Base-by-base conservation (phyloP, 495 filamentous ascomycete species). In the Penicillium maclennaniae region DNA sequence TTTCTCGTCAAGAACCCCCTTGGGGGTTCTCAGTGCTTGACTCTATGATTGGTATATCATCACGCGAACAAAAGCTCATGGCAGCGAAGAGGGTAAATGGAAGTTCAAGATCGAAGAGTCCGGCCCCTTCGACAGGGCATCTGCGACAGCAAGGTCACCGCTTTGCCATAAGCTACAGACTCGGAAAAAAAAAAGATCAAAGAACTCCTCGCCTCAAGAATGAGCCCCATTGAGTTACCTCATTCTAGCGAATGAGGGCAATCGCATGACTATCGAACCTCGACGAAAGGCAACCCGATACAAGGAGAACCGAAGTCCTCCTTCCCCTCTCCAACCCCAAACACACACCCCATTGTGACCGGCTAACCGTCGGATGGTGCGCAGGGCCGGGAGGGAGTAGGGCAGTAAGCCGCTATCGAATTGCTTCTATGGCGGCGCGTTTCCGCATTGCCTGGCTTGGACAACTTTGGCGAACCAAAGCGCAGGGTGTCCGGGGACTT, bases 191-290 rank as follows among this genome's bases (percentile, higher is more conserved):
- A 66, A 63, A 62, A 62, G 62, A 62, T 71, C 41, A 59, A 2
- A 49, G 79, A 79, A 83, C 88, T 85, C 88, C 92, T 96, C 91
- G 91, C 87, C 84, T 89, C 93, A 89, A 96, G 90, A 97, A 96
- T 98, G 90, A 96, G 93, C 93, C 93, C 93, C 93, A 96, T 98
- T 91, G 90, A 95, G 93, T 97, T 92, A 95, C 88, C 83, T 67
- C 68, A 66, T 47, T 45, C 49, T 41, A 19, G 44, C 56, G 61
- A 60, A 68, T 70, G 54, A 63, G 69, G 80, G 89, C 89, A 96
- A 97, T 97, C 93, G 92, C 92, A 97, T 98, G 83, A 87, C 93
- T 97, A 83, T 96, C 78, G 69, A 89, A 75, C 82, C 84, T 77
- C 84, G 92, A 97, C 92, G 88, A 96, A 92, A 79, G 73, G 68